A percentile compares a stretch with the other conserved stretches of the same genome.
These are phyloP conservation scores for Herpotrichia juniperi DNA, from an alignment of 2,329 filamentous ascomycete species.

Conservation along the genomic window DNA sequence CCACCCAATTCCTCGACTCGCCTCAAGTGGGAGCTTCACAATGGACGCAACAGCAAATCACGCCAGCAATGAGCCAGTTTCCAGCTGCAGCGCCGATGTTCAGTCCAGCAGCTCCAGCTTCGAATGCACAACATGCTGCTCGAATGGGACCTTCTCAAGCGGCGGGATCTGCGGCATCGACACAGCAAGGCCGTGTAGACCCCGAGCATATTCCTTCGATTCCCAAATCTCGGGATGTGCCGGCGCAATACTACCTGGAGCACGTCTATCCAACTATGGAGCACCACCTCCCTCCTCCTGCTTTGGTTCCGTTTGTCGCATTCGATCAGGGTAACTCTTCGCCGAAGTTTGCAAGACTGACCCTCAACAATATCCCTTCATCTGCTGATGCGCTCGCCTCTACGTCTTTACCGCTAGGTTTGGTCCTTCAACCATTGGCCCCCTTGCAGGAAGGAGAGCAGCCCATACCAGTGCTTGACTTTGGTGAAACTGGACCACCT, in stretches of 20 bases:
- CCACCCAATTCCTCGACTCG: slow-evolving; percentile 64
- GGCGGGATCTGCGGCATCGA: slow-evolving; percentile 54
- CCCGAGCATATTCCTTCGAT: slow-evolving; percentile 93
- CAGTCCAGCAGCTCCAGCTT: slow-evolving; percentile 45
- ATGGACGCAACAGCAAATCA: slow-evolving; percentile 50
- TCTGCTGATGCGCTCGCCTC: slow-evolving; percentile 78
- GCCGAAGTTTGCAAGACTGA: slow-evolving; percentile 89
- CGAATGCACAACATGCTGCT: slow-evolving; percentile 46
- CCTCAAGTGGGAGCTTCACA: slow-evolving; percentile 41
- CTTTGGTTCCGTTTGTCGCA: slow-evolving; percentile 87
- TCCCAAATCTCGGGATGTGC: slow-evolving; percentile 79
- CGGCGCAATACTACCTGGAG: slow-evolving; percentile 82
- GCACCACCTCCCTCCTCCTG: slow-evolving; percentile 87
- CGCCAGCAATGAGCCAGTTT: slow-evolving; percentile 64
- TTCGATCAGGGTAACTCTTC: slow-evolving; percentile 96
- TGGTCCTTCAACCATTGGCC: slow-evolving; percentile 88
- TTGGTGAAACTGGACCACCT: slow-evolving; percentile 88
- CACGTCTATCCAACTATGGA: slow-evolving; percentile 97
- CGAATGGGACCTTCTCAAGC: slow-evolving; percentile 23
- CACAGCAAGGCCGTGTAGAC: slow-evolving; percentile 78
- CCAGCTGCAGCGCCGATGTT: slow-evolving; percentile 64
- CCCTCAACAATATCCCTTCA: slow-evolving; percentile 89
- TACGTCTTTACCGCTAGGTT: slow-evolving; percentile 83
- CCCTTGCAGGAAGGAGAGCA: slow-evolving; percentile 82
- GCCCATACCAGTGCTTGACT: slow-evolving; percentile 90